These are phyloP conservation scores for Cystobasidiaceae sp. DNA, from an alignment of 1,284 basidiomycete species.

Conservation along the genomic window DNA sequence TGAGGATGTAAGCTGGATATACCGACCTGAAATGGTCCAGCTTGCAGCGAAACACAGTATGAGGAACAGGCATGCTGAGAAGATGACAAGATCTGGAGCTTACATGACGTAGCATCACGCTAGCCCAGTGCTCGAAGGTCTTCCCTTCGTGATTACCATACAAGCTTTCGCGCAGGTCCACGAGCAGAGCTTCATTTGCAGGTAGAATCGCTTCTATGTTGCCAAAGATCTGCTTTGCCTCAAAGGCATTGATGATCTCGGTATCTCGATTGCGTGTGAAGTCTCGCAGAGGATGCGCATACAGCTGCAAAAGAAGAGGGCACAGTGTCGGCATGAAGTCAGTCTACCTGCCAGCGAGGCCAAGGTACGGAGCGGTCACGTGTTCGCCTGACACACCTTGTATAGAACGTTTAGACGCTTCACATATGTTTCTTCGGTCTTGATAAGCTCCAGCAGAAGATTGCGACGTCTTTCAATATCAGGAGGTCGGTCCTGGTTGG, in stretches of 20 bases:
- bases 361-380: neutral
- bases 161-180: slow-evolving; percentile 63
- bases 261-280: slow-evolving; percentile 79
- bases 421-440: slow-evolving; percentile 72
- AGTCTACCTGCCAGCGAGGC: too few relatives aligned
- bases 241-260: slow-evolving; percentile 78
- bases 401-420: slow-evolving; percentile 67
- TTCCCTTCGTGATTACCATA: slow-evolving; percentile 57
- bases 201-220: slow-evolving; percentile 85
- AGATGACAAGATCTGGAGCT: slow-evolving; percentile 32
- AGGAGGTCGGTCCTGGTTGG: slow-evolving; percentile 23
- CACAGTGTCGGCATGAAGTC: too few relatives aligned
- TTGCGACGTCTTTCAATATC: slow-evolving; percentile 16
- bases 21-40: slow-evolving; percentile 18
- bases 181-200: slow-evolving; percentile 78
- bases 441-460: slow-evolving; percentile 56
- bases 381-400: slow-evolving; percentile 41
- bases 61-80: neutral
- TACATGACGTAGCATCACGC: slow-evolving; percentile 73
- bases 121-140: slow-evolving; percentile 53
- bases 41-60: neutral
- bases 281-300: slow-evolving; percentile 80
- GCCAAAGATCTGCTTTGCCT: slow-evolving; percentile 86
- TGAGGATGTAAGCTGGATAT: slow-evolving; percentile 25
- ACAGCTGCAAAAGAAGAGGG: slow-evolving; percentile 57